Percentiles rank a stretch among this genome's conserved stretches.
Evolutionary conservation across 2,329 filamentous ascomycete genomes (phyloP).

Genomic region (Cytospora chrysosperma): DNA sequence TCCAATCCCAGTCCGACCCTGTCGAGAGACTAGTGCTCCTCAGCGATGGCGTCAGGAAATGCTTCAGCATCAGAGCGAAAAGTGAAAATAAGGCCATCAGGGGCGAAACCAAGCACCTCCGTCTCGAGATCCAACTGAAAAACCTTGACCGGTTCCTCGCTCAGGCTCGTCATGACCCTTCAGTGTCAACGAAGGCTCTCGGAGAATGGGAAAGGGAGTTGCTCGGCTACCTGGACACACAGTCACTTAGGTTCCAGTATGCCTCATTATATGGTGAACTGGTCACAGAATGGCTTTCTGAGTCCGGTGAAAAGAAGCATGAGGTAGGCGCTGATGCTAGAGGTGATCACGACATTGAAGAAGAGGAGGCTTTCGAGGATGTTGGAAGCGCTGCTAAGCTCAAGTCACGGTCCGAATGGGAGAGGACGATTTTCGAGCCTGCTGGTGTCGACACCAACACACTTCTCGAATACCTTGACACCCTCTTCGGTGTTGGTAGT

Average conservation of each 20-base stretch:
- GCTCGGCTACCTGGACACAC: slow-evolving; percentile 39
- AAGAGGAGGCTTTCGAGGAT: slow-evolving; percentile 36
- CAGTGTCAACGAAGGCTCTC: slow-evolving; percentile 37
- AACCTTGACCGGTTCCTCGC: slow-evolving; percentile 42
- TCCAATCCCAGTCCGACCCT: slow-evolving; percentile 29
- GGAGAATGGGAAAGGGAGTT: slow-evolving; percentile 37
- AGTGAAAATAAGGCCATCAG: slow-evolving; percentile 46
- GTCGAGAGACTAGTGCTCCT: slow-evolving; percentile 35
- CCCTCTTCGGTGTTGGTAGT: slow-evolving; percentile 41
- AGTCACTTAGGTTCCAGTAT: slow-evolving; percentile 44
- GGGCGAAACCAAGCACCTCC: slow-evolving; percentile 29
- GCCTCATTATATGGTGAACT: slow-evolving; percentile 46
- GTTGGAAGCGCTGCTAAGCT: slow-evolving; percentile 42
- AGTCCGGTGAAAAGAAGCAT: slow-evolving; percentile 23
- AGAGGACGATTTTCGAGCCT: slow-evolving; percentile 43
- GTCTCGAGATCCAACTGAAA: slow-evolving; percentile 36
- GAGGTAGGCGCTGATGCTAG: slow-evolving; percentile 26
- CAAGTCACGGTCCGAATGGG: slow-evolving; percentile 43
- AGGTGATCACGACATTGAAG: slow-evolving; percentile 20
- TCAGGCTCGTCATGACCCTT: slow-evolving; percentile 42
- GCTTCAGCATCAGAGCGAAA: slow-evolving; percentile 47
- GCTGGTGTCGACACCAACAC: slow-evolving; percentile 37
- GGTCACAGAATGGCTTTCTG: slow-evolving; percentile 48
- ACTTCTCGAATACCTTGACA: slow-evolving; percentile 41
- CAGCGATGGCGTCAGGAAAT: slow-evolving; percentile 37